These are phyloP conservation scores for Triticum monococcum DNA, from an alignment of 176 grass and related monocot species.

Conservation along the genomic window DNA sequence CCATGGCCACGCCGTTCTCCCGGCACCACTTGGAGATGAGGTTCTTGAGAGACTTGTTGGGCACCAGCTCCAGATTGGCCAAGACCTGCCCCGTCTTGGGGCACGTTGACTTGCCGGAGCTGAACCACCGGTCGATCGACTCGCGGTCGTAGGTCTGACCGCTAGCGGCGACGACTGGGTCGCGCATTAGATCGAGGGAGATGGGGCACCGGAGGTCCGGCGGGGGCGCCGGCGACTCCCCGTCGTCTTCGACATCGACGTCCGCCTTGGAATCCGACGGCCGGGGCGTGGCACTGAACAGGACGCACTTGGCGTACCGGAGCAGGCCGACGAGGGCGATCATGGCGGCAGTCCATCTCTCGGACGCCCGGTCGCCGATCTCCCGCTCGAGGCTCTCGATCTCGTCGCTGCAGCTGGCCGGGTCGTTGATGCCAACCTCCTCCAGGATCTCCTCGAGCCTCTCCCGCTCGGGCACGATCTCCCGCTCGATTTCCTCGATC, in stretches of 20 bases:
- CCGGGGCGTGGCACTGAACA: conserved; percentile 70
- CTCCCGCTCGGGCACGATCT: conserved; percentile 72
- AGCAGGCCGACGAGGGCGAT: conserved; percentile 81
- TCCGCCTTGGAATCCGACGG: conserved; percentile 42
- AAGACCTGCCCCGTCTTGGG: conserved; percentile 84
- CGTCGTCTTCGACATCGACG: conserved; percentile 37
- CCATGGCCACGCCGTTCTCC: conserved; percentile 66
- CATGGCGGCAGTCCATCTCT: conserved; percentile 69
- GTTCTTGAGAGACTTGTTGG: conserved; percentile 86
- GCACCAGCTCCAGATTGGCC: conserved; percentile 54
- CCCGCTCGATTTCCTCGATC: conserved; percentile 64
- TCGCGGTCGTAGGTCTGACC: conserved; percentile 95
- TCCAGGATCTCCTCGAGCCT: conserved; percentile 56
- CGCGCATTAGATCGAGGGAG: conserved; percentile 85
- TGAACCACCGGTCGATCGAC: conserved; percentile 75
- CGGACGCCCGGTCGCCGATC: conserved; percentile 68
- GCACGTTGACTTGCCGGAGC: conserved; percentile 74
- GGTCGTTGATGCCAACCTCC: conserved; percentile 55
- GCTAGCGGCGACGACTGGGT: conserved; percentile 77
- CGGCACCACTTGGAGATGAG: conserved; percentile 89
- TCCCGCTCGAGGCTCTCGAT: conserved; percentile 86
- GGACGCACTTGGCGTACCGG: conserved; percentile 87
- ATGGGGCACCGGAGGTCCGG: conserved; percentile 93
- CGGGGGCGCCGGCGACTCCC: conserved; percentile 47
- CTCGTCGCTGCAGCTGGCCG: conserved; percentile 70